phyloP scores from a whole-genome alignment of 306 rosid genomes.

The Quercus variabilis region DNA sequence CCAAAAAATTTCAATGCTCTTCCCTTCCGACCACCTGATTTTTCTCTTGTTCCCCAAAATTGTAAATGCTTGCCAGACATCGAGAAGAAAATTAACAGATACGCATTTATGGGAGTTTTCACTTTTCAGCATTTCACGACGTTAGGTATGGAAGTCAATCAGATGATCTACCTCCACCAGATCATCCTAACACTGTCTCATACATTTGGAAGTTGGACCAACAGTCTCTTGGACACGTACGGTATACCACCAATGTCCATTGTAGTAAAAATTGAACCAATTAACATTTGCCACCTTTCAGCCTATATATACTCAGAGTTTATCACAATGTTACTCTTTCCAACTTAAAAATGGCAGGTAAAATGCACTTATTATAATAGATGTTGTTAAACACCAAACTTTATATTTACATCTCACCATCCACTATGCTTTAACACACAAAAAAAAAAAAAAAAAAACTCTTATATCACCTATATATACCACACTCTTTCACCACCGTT shows the following conservation, averaged over 20 bases:
- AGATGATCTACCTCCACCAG: conserved; percentile 15
- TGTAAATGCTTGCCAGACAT: conserved; percentile 16
- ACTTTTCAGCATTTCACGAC: not conserved
- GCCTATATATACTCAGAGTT: not conserved
- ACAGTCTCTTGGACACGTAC: not conserved
- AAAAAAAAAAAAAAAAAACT: too few species aligned
- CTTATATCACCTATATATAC: conserved; percentile 20
- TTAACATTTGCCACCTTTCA: not conserved
- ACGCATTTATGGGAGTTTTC: not conserved
- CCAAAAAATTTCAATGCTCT: not conserved
- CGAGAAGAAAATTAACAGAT: not conserved
- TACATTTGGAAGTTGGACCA: conserved; percentile 4
- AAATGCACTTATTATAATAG: not conserved
- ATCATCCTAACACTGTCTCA: not conserved
- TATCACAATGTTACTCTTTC: not conserved
- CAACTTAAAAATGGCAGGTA: conserved; percentile 15
- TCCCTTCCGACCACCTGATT: not conserved
- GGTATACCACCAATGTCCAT: not conserved
- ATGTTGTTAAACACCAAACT: conserved; percentile 17
- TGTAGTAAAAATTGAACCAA: not conserved
- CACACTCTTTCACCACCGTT: conserved; percentile 10
- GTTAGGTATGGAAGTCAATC: conserved; percentile 7
- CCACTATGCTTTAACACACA: conserved; percentile 9
- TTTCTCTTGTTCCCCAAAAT: not conserved
- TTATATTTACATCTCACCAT: conserved; percentile 29